Percentiles rank a stretch among this genome's conserved stretches.
phyloP scores from a whole-genome alignment of 2,329 filamentous ascomycete genomes.

The Cercospora citrullina region DNA sequence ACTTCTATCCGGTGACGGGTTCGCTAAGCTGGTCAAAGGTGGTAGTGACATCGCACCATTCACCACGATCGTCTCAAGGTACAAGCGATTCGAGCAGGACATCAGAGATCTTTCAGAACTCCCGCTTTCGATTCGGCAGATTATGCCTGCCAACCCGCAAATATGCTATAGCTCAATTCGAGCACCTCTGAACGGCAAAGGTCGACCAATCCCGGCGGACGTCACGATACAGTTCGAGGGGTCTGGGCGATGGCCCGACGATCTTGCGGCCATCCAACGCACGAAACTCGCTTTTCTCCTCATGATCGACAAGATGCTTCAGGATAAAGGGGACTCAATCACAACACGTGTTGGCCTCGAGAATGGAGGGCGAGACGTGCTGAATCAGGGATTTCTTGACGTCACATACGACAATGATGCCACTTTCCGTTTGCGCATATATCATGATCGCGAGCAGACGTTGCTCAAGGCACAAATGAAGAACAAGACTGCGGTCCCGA shows the following conservation, averaged over 20 bases:
- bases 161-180: constrained; percentile 71
- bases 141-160: constrained; percentile 70
- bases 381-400: constrained; percentile 82
- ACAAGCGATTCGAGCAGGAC: constrained; percentile 71
- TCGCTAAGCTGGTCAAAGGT: constrained; percentile 47
- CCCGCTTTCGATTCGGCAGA: constrained; percentile 80
- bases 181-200: constrained; percentile 51
- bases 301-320: constrained; percentile 71
- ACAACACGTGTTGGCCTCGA: constrained; percentile 77
- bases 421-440: constrained; percentile 80
- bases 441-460: constrained; percentile 81
- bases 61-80: constrained; percentile 67
- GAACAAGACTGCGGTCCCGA: constrained; percentile 67
- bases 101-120: constrained; percentile 77
- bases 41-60: constrained; percentile 56
- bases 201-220: constrained; percentile 63
- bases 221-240: constrained; percentile 89
- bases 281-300: constrained; percentile 87
- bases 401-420: constrained; percentile 70
- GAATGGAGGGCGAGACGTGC: constrained; percentile 64
- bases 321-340: constrained; percentile 60
- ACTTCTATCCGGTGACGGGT: constrained; percentile 49
- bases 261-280: constrained; percentile 84
- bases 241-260: constrained; percentile 91
- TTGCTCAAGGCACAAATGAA: constrained; percentile 77